Evolutionary conservation across 192 early-diverging fungal genomes (phyloP), one percentile per base, ranked within the genome.

Genomic region (Backusella sp.): DNA sequence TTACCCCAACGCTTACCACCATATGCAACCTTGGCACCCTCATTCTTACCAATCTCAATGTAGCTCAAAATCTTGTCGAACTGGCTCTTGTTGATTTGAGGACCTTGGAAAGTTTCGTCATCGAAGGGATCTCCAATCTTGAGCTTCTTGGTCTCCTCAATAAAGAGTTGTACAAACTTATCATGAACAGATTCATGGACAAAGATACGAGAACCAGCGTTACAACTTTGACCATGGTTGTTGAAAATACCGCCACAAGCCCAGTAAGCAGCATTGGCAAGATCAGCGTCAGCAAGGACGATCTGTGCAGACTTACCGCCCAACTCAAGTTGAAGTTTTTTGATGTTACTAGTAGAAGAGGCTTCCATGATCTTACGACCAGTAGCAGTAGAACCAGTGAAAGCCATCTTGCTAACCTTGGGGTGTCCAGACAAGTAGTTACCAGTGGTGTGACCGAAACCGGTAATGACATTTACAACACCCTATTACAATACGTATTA

Each of bases 181-280:
- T 88, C 81, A 79, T 91, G 91, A 36, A 96, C 82, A 6, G 82
- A 80, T 17, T 87, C 86, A 75, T 96, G 87, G 17, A 97, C 91
- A 80, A 93, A 93, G 53, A 96, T 85, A 39, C 96, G 90, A 0
- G 92, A 94, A 28, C 89, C 88, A 67, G 93, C 93, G 65, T 91
- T 80, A 77, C 95, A 96, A 73, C 90, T 89, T 77, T 97, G 94
- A 35, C 96, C 96, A 75, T 95, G 92, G 86, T 95, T 95, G 65
- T 86, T 84, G 82, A 90, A 97, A 26, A 90, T 88, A 72, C 88
- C 88, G 8, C 86, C 85, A 70, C 92, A 77, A 34, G 89, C 84
- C 34, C 87, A 89, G 52, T 84, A 78, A 21, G 94, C 88, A 7
- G 93, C 91, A 65, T 91, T 80, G 23, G 92, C 88, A 14, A 94